Evolutionary conservation across 345 rosid species (phyloP).

Genomic region (Lepidium didymum): DNA sequence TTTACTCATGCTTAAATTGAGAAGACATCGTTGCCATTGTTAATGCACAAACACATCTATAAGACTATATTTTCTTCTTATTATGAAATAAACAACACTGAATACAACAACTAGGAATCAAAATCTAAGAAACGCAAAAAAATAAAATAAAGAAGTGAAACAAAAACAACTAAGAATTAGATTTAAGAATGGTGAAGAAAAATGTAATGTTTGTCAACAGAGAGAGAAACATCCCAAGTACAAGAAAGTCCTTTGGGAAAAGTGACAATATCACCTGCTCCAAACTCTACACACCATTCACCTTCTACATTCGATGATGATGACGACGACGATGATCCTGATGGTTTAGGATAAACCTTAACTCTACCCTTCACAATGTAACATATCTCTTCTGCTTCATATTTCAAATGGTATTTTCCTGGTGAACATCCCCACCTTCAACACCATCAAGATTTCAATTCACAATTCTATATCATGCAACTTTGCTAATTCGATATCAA

Average conservation of each 20-base stretch:
- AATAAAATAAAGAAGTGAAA: background rate
- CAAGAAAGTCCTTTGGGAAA: slow-evolving; percentile 85
- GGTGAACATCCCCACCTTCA: slow-evolving; percentile 87
- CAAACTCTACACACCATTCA: slow-evolving; percentile 64
- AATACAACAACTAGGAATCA: background rate
- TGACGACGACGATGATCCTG: slow-evolving; percentile 17
- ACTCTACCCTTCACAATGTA: slow-evolving; percentile 77
- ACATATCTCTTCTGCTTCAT: slow-evolving; percentile 87
- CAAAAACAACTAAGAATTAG: background rate
- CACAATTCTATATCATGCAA: background rate
- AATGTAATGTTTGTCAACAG: slow-evolving; percentile 83
- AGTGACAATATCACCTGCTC: slow-evolving; percentile 84
- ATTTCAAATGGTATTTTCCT: slow-evolving; percentile 74
- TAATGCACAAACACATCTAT: background rate
- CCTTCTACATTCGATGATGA: slow-evolving; percentile 7
- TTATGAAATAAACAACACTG: background rate
- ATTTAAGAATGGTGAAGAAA: slow-evolving; percentile 40
- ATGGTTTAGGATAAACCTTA: slow-evolving; percentile 55
- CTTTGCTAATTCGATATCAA: background rate
- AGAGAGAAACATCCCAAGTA: slow-evolving; percentile 83
- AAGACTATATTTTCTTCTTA: background rate
- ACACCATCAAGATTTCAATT: background rate
- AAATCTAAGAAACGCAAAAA: background rate
- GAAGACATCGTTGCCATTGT: too few species aligned
- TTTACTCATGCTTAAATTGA: too few species aligned